Base-by-base conservation (phyloP, 768 basidiomycete species). In the Russula foetens region DNA sequence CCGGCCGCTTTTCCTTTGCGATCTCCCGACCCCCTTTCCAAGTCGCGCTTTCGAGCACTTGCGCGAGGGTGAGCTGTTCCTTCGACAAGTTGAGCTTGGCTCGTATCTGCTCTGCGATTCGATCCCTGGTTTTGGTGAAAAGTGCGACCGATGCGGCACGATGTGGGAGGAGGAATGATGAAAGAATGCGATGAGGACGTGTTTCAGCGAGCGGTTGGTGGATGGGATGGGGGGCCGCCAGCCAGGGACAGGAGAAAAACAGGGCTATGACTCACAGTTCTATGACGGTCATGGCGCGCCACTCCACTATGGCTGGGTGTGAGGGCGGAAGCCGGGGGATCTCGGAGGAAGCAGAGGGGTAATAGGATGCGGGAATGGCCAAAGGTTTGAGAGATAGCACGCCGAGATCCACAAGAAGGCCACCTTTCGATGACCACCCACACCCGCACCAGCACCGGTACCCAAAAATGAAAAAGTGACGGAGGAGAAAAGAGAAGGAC, bases 11-110 rank as follows among this genome's bases (percentile, higher is more conserved):
- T 70, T 77, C 72, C 70, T 85, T 88, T 3, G 96, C 96, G 41
- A 98, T 90, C 73, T 96, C 92, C 4, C 96, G 77, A 4, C 96
- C 96, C 1, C 92, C 93, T 69, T 95, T 96, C 96, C 96, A 99
- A 0, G 94, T 98, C 2, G 94, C 95, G 53, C 86, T 85, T 74
- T 98, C 96, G 35, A 99, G 76, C 0, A 98, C 84, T 71, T 98
- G 96, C 0, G 93, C 87, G 8, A 95, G 81, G 0, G 82, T 80
- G 26, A 98, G 78, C 48, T 84, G 75, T 1, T 77, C 75, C 2
- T 71, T 65, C 0, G 75, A 74, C 26, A 88, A 70, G 1, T 75
- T 73, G 53, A 91, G 75, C 62, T 82, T 77, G 54, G 70, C 66
- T 47, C 90, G 84, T 61, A 98, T 84, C 17, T 78, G 78, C 35